Conservation (phyloP, 805 yeast species). For the Hanseniaspora thailandica region DNA sequence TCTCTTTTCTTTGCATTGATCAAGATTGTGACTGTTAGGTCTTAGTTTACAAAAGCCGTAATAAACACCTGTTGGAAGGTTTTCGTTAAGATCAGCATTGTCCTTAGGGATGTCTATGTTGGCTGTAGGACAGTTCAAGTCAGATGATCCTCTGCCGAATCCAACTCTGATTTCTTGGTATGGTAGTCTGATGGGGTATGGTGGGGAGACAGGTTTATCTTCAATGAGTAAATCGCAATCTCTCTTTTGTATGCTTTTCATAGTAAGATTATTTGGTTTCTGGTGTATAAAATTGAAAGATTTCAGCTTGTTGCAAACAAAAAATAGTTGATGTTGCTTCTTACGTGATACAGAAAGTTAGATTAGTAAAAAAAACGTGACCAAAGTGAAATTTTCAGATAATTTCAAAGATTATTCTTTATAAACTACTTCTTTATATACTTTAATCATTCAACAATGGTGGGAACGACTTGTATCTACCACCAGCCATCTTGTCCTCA, state of each 20-base stretch:
- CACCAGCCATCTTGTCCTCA: constrained; percentile 57
- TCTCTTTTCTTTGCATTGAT: constrained; percentile 16
- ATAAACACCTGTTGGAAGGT: constrained; percentile 67
- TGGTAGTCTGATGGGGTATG: constrained; percentile 39
- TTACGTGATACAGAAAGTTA: too few relatives aligned
- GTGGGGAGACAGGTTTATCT: constrained; percentile 33
- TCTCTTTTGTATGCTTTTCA: constrained; percentile 16
- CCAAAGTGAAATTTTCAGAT: too few relatives aligned
- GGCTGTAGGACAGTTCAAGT: constrained; percentile 91
- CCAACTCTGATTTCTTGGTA: constrained; percentile 55
- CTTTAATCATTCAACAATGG: constrained; percentile 26
- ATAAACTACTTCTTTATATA: not conserved
- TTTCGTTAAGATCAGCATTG: constrained; percentile 29
- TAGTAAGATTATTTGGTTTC: not conserved
- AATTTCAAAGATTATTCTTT: not conserved
- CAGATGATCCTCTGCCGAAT: constrained; percentile 90
- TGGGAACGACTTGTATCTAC: constrained; percentile 34
- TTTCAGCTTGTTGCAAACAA: too few relatives aligned
- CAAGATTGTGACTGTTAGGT: constrained; percentile 20
- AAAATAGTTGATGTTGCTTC: too few relatives aligned
- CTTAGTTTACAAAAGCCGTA: constrained; percentile 58
- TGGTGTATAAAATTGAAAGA: not conserved
- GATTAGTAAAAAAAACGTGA: too few relatives aligned
- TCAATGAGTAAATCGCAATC: constrained; percentile 24
- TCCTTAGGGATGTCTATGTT: constrained; percentile 55